These are phyloP conservation scores for Penicillium lividum DNA, from an alignment of 495 filamentous ascomycete genomes.

Conservation along the genomic window DNA sequence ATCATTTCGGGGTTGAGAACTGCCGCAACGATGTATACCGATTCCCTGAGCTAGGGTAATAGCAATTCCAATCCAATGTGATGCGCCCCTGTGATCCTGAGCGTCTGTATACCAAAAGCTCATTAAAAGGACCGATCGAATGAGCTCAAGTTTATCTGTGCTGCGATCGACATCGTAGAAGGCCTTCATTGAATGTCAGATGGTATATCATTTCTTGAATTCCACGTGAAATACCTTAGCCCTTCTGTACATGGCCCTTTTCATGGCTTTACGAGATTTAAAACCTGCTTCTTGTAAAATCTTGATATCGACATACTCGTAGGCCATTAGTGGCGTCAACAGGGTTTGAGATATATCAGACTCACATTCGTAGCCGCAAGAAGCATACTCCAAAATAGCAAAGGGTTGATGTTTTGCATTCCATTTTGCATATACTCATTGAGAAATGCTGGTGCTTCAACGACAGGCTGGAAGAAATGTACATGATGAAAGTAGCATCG, in stretches of 20 bases:
- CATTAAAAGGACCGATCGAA: slow-evolving; percentile 7
- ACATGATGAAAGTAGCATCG: slow-evolving; percentile 8
- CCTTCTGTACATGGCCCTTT: slow-evolving; percentile 5
- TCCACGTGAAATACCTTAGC: slow-evolving; percentile 1
- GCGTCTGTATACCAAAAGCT: slow-evolving; percentile 10
- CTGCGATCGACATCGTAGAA: slow-evolving; percentile 10
- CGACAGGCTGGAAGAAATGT: slow-evolving; percentile 7
- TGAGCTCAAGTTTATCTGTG: slow-evolving; percentile 5
- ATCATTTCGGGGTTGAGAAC: not conserved
- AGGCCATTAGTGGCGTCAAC: not conserved
- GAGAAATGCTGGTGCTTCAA: slow-evolving; percentile 4
- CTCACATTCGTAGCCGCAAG: slow-evolving; percentile 8
- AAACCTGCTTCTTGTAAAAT: slow-evolving; percentile 7
- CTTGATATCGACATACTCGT: not conserved
- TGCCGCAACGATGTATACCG: slow-evolving; percentile 1
- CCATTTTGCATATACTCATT: slow-evolving; percentile 5
- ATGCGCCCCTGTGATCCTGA: slow-evolving; percentile 7
- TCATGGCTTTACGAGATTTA: slow-evolving; percentile 5
- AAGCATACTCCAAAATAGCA: slow-evolving; percentile 8
- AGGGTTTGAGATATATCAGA: not conserved
- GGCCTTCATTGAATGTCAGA: not conserved
- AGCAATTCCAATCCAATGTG: slow-evolving; percentile 10
- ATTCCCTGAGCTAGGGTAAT: slow-evolving; percentile 7
- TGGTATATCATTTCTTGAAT: not conserved
- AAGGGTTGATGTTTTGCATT: not conserved